These are phyloP conservation scores for Gymnopilus junonius DNA, from an alignment of 768 basidiomycete species.

Conservation along the genomic window DNA sequence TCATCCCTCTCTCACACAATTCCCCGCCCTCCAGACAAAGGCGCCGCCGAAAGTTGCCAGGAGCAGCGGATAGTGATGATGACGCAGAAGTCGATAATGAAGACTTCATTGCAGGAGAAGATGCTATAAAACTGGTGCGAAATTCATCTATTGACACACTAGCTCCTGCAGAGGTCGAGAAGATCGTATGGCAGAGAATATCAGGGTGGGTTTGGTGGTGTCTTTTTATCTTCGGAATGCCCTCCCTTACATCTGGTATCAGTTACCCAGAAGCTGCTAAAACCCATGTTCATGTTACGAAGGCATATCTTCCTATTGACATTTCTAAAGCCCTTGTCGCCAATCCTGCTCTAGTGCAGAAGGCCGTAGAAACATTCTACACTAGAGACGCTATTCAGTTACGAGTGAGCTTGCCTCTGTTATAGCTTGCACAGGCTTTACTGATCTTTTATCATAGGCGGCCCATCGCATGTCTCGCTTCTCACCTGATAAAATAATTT, in stretches of 20 bases:
- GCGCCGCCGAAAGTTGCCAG: conserved; percentile 48
- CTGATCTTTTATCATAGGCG: conserved; percentile 48
- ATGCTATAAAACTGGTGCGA: conserved; percentile 68
- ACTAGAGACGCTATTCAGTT: conserved; percentile 91
- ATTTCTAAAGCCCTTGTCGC: conserved; percentile 73
- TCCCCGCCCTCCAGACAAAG: conserved; percentile 67
- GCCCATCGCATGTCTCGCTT: conserved; percentile 92
- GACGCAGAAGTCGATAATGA: conserved; percentile 50
- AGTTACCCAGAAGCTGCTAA: conserved; percentile 75
- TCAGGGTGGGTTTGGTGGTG: conserved; percentile 46
- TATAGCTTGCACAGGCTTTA: background rate
- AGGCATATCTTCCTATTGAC: conserved; percentile 79
- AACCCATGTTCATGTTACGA: conserved; percentile 76
- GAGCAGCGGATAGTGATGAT: conserved; percentile 50
- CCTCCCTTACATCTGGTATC: background rate
- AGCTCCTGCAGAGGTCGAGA: conserved; percentile 65
- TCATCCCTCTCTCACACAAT: conserved; percentile 79
- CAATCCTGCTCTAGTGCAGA: conserved; percentile 76
- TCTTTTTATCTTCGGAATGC: background rate
- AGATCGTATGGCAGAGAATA: conserved; percentile 72
- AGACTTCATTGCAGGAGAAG: conserved; percentile 57
- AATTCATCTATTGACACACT: conserved; percentile 56
- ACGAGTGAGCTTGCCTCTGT: conserved; percentile 56
- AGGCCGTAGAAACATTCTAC: conserved; percentile 91
- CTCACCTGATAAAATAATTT: conserved; percentile 67